Conservation (phyloP, 192 early-diverging fungal genomes). For the Podila epigama region DNA sequence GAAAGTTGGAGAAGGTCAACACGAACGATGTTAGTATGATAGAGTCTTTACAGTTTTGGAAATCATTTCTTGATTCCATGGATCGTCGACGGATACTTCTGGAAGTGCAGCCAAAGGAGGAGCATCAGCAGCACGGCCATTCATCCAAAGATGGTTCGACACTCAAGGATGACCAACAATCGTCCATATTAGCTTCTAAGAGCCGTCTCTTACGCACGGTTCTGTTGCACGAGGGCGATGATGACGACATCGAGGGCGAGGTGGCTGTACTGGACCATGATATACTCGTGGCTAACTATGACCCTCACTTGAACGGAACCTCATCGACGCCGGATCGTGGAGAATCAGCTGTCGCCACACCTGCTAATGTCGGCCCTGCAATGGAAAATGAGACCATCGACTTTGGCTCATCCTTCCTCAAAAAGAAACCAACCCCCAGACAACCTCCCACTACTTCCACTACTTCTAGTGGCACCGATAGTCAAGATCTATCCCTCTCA, state of each 20-base stretch:
- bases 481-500: no score
- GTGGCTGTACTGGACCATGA: no score
- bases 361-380: not conserved
- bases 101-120: not conserved
- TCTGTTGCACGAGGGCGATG: constrained; percentile 26
- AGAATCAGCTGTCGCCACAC: no score
- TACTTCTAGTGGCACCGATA: no score
- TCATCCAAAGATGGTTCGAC: not conserved
- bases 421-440: not conserved
- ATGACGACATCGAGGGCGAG: not conserved
- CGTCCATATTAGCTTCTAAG: not conserved
- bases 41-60: constrained; percentile 50
- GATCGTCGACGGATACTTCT: constrained; percentile 5
- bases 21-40: constrained; percentile 37
- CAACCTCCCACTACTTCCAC: no score
- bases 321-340: not conserved
- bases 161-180: not conserved
- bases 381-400: not conserved
- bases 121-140: not conserved
- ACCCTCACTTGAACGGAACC: not conserved
- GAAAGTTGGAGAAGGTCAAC: constrained; percentile 55
- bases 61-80: constrained; percentile 41
- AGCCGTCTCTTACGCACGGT: constrained; percentile 14
- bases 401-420: not conserved
- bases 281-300: not conserved